A percentile compares a stretch with the other conserved stretches of the same genome.
Evolutionary conservation across 345 rosid species (phyloP).

Genomic region (Mallotus nudiflorus): DNA sequence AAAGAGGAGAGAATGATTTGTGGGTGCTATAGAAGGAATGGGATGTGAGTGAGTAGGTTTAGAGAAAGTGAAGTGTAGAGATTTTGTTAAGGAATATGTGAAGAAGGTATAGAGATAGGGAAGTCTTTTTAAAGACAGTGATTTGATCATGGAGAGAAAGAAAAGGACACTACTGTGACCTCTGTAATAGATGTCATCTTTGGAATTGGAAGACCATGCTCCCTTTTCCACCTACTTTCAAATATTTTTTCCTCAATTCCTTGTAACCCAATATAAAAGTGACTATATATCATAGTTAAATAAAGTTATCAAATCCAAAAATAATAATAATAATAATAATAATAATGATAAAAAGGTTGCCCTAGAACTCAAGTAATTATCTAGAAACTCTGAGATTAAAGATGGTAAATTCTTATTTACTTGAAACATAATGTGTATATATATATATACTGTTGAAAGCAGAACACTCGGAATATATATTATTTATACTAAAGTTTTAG

Average conservation of each 20-base stretch:
- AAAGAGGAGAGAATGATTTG: slow-evolving; percentile 3
- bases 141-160: slow-evolving; percentile 22
- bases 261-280: background rate
- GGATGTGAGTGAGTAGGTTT: background rate
- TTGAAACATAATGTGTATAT: too few species aligned
- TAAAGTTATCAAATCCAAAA: too few species aligned
- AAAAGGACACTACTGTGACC: slow-evolving; percentile 16
- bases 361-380: too few species aligned
- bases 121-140: slow-evolving; percentile 38
- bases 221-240: slow-evolving; percentile 37
- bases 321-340: too few species aligned
- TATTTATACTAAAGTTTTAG: too few species aligned
- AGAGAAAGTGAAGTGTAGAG: background rate
- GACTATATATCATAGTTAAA: too few species aligned
- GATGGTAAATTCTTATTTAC: too few species aligned
- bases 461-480: too few species aligned
- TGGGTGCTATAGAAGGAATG: background rate
- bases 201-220: slow-evolving; percentile 27
- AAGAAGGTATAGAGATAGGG: slow-evolving; percentile 22
- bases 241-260: background rate
- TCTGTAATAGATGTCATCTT: slow-evolving; percentile 20
- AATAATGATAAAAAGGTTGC: too few species aligned
- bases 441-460: too few species aligned
- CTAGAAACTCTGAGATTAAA: too few species aligned
- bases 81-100: slow-evolving; percentile 4